Conservation (phyloP, 768 basidiomycete species). For the Chiua virens region DNA sequence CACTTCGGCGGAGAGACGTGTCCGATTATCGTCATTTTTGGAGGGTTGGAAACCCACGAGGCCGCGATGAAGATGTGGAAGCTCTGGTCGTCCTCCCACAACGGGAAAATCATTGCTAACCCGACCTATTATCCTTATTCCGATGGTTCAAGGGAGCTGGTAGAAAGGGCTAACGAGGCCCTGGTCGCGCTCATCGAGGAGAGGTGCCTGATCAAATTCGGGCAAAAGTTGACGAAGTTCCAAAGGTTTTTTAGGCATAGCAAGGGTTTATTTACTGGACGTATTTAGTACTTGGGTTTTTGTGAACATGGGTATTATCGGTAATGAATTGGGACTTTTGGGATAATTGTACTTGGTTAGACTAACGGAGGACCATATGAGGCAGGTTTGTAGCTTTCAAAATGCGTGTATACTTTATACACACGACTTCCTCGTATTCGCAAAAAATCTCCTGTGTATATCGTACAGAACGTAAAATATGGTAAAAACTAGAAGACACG, state of each 20-base stretch:
- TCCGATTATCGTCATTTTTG: slow-evolving; percentile 23
- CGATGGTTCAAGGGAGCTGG: slow-evolving; percentile 7
- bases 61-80: slow-evolving; percentile 16
- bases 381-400: too few relatives aligned
- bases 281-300: slow-evolving; percentile 3
- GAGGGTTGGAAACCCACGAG: slow-evolving; percentile 15
- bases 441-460: too few relatives aligned
- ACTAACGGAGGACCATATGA: too few relatives aligned
- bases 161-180: slow-evolving; percentile 17
- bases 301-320: neutral
- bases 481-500: neutral
- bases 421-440: too few relatives aligned
- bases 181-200: slow-evolving; percentile 19
- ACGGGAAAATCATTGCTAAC: slow-evolving; percentile 15
- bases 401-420: too few relatives aligned
- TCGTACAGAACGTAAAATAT: neutral
- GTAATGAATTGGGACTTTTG: neutral
- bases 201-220: slow-evolving; percentile 18
- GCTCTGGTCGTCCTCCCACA: slow-evolving; percentile 8
- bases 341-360: neutral
- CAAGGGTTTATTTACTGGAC: slow-evolving; percentile 14
- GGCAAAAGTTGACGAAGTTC: slow-evolving; percentile 18
- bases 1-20: slow-evolving; percentile 18
- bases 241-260: slow-evolving; percentile 20
- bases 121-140: slow-evolving; percentile 22